Evolutionary conservation across 2,329 filamentous ascomycete genomes (phyloP).

Genomic region (Dactylonectria macrodidyma): DNA sequence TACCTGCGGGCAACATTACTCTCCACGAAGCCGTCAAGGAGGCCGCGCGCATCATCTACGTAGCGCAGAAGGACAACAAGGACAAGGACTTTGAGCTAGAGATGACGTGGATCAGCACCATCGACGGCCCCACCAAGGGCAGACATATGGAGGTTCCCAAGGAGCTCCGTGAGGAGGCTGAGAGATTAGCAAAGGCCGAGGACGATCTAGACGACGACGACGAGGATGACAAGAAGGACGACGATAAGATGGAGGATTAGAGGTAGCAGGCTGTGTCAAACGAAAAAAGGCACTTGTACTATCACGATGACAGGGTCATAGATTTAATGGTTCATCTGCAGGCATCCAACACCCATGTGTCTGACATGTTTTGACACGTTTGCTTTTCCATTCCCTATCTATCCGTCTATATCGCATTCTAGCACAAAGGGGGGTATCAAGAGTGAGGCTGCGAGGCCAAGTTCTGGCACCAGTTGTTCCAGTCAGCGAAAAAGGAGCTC

Average conservation of each 20-base stretch:
- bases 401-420: slow-evolving; percentile 11
- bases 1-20: slow-evolving; percentile 82
- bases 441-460: slow-evolving; percentile 55
- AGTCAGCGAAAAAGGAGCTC: slow-evolving; percentile 78
- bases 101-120: slow-evolving; percentile 96
- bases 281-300: slow-evolving; percentile 51
- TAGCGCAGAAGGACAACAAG: slow-evolving; percentile 98
- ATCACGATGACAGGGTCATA: slow-evolving; percentile 55
- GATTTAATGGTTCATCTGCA: slow-evolving; percentile 53
- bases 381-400: slow-evolving; percentile 35
- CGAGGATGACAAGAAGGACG: slow-evolving; percentile 73
- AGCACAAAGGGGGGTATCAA: slow-evolving; percentile 38
- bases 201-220: slow-evolving; percentile 87
- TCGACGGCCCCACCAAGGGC: slow-evolving; percentile 91
- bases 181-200: slow-evolving; percentile 91
- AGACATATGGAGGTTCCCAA: slow-evolving; percentile 94
- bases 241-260: slow-evolving; percentile 93
- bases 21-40: slow-evolving; percentile 94
- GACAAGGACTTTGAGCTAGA: slow-evolving; percentile 99
- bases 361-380: slow-evolving; percentile 2
- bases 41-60: slow-evolving; percentile 96
- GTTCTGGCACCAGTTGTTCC: slow-evolving; percentile 80
- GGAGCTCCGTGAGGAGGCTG: slow-evolving; percentile 90
- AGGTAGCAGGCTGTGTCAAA: slow-evolving; percentile 47
- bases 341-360: slow-evolving; percentile 25